phyloP scores from a whole-genome alignment of 2,329 filamentous ascomycete species.

The Cercospora berteroae region DNA sequence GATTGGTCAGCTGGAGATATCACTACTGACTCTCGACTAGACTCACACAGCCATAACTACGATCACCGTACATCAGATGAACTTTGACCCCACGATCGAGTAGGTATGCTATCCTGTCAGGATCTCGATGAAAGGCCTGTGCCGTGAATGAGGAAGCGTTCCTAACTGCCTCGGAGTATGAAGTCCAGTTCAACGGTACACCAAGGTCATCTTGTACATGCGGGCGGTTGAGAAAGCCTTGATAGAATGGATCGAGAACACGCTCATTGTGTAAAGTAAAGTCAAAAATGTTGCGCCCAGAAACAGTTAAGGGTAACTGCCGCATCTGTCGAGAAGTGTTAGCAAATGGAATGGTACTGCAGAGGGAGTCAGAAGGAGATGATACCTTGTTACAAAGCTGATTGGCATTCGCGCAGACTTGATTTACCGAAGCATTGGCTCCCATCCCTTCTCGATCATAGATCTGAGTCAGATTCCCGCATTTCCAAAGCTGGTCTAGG shows the following conservation, averaged over 20 bases:
- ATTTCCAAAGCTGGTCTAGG: conserved; percentile 52
- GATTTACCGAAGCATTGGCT: conserved; percentile 39
- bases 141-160: conserved; percentile 31
- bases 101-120: conserved; percentile 52
- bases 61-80: conserved; percentile 55
- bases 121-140: conserved; percentile 53
- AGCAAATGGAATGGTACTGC: background rate
- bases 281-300: conserved; percentile 54
- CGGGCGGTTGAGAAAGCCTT: conserved; percentile 55
- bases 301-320: background rate
- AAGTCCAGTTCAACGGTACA: conserved; percentile 56
- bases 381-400: conserved; percentile 43
- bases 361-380: background rate
- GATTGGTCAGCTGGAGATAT: conserved; percentile 24
- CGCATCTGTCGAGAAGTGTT: conserved; percentile 19
- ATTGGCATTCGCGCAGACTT: conserved; percentile 46
- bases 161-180: conserved; percentile 42
- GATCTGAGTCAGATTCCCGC: conserved; percentile 39
- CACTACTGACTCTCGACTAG: no score
- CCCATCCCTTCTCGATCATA: conserved; percentile 52
- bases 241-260: conserved; percentile 34
- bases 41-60: conserved; percentile 48
- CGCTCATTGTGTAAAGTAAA: conserved; percentile 37
- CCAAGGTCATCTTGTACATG: conserved; percentile 58
- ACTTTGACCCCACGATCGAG: conserved; percentile 58